These are phyloP conservation scores for Fusarium sp. DNA, from an alignment of 2,329 filamentous ascomycete species.

Conservation along the genomic window DNA sequence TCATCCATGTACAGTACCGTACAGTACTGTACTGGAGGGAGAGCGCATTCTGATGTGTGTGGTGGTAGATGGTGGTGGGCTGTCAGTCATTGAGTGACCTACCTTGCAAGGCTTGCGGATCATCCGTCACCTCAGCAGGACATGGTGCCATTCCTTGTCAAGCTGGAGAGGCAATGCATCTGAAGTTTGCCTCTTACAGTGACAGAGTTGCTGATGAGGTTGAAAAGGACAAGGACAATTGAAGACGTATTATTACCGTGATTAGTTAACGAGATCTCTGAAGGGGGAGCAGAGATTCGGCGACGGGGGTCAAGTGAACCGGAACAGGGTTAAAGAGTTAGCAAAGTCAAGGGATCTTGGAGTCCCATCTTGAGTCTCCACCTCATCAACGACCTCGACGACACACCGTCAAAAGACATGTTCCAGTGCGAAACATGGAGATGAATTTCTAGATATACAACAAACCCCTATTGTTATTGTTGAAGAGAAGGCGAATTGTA, in stretches of 20 bases:
- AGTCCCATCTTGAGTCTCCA: constrained; percentile 18
- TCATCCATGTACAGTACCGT: constrained; percentile 4
- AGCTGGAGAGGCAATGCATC: background rate
- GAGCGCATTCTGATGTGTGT: constrained; percentile 12
- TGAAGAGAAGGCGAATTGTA: background rate
- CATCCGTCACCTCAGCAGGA: constrained; percentile 22
- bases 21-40: background rate
- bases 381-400: constrained; percentile 34
- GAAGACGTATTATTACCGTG: background rate
- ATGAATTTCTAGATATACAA: background rate
- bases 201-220: background rate
- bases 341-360: constrained; percentile 33
- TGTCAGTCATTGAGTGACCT: constrained; percentile 18
- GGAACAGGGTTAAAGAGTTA: constrained; percentile 9
- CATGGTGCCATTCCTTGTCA: constrained; percentile 18
- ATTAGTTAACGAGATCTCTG: background rate
- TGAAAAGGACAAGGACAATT: background rate
- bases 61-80: constrained; percentile 22
- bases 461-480: background rate
- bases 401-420: constrained; percentile 36
- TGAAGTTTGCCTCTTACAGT: background rate
- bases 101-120: constrained; percentile 17
- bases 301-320: constrained; percentile 7
- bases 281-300: background rate
- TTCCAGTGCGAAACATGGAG: constrained; percentile 24